Evolutionary conservation across 345 rosid genomes (phyloP), one percentile per base, ranked within the genome.

Genomic region (Aegle marmelos): DNA sequence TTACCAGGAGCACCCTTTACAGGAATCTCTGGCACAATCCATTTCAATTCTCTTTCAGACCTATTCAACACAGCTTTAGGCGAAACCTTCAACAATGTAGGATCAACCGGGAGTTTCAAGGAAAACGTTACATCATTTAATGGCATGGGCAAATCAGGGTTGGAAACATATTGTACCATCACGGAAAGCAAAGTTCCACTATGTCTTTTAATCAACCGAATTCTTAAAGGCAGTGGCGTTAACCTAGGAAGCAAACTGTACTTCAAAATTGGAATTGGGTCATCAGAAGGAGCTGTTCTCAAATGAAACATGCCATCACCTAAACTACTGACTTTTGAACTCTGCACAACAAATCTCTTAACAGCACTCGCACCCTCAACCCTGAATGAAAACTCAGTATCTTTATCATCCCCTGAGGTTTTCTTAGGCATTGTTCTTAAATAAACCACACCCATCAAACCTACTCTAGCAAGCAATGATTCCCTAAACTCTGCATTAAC

Each of bases 111-210:
- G 78, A 97, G 89, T 82, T 97, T 97, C 86, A 97, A 76, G 10
- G 90, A 79, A 83, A 97, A 94, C 19, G 97, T 89, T 1, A 92
- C 98, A 75, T 91, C 87, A 39, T 45, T 86, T 82, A 94, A 78
- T 53, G 98, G 98, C 66, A 80, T 81, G 16, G 82, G 86, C 84
- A 94, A 82, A 59, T 94, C 98, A 1, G 98, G 99, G 67, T 86
- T 93, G 14, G 97, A 90, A 71, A 84, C 98, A 79, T 94, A 97
- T 81, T 97, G 99, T 71, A 97, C 91, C 99, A 97, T 97, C 82
- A 94, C 86, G 11, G 99, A 97, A 80, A 97, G 97, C 65, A 97
- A 87, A 24, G 98, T 97, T 72, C 98, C 99, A 59, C 98, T 97
- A 57, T 60, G 89, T 41, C 99, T 89, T 80, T 90, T 93, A 63